phyloP scores from a whole-genome alignment of 345 rosid species.

The Lepidium aucheri region DNA sequence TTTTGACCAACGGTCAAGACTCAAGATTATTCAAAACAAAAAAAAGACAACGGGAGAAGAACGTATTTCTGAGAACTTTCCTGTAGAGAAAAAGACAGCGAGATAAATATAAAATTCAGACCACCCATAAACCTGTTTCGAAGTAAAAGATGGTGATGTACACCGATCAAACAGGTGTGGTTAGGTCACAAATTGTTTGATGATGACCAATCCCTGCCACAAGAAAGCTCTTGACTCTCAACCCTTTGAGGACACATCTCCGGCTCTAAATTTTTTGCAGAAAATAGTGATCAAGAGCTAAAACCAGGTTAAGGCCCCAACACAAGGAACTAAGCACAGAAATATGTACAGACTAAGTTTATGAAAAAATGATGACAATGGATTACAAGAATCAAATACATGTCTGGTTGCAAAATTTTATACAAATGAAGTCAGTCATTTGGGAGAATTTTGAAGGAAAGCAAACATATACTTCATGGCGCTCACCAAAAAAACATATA shows the following conservation, averaged over 20 bases:
- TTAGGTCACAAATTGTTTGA: slow-evolving; percentile 35
- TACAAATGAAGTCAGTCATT: slow-evolving; percentile 2
- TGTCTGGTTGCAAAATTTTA: slow-evolving; percentile 4
- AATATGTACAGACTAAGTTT: too few species aligned
- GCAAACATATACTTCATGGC: slow-evolving; percentile 1
- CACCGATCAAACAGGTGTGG: slow-evolving; percentile 57
- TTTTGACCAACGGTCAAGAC: too few species aligned
- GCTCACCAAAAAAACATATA: too few species aligned
- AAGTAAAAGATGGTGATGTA: slow-evolving; percentile 44
- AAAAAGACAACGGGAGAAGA: too few species aligned
- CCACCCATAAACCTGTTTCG: slow-evolving; percentile 30
- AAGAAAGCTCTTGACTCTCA: slow-evolving; percentile 44
- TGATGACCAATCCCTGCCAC: slow-evolving; percentile 53
- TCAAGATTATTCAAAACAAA: too few species aligned
- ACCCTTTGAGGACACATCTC: not conserved
- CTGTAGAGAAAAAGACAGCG: too few species aligned
- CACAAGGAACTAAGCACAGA: not conserved
- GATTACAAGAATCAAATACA: slow-evolving; percentile 11
- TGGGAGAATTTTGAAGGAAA: not conserved
- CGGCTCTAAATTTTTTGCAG: not conserved
- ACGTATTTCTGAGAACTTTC: too few species aligned
- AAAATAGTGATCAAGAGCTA: not conserved
- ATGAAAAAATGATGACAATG: not conserved
- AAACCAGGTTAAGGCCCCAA: not conserved
- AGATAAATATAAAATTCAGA: too few species aligned